Evolutionary conservation across 306 rosid species (phyloP).

Genomic region (Cyamopsis tetragonoloba): DNA sequence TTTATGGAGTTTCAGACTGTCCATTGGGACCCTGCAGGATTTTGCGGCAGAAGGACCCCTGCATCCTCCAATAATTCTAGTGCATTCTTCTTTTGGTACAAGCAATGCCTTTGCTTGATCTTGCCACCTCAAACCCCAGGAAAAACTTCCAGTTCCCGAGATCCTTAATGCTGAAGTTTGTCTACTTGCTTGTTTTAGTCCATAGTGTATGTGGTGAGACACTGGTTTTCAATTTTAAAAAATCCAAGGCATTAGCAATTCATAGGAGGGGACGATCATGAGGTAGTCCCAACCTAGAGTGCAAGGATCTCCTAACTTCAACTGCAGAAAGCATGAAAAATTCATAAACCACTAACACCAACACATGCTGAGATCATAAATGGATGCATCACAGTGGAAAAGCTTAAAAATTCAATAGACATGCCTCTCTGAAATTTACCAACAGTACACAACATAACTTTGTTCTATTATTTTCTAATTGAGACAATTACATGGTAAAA

Average conservation of each 20-base stretch:
- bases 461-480: neutral
- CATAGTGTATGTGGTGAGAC: no score
- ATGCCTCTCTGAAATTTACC: neutral
- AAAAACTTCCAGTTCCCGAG: no score
- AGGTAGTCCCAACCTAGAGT: slow-evolving; percentile 80
- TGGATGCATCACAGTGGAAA: no score
- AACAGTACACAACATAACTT: neutral
- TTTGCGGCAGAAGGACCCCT: no score
- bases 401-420: neutral
- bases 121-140: no score
- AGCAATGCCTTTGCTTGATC: no score
- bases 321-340: slow-evolving; percentile 51
- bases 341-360: neutral
- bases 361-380: slow-evolving; percentile 7
- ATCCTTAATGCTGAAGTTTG: no score
- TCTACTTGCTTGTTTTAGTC: no score
- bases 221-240: slow-evolving; percentile 40
- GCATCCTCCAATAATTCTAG: no score
- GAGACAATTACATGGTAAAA: slow-evolving; percentile 4
- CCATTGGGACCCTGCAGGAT: no score
- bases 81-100: no score
- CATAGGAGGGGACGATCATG: slow-evolving; percentile 89
- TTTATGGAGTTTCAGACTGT: no score
- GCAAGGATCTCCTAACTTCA: slow-evolving; percentile 81
- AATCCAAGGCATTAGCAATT: slow-evolving; percentile 75